A percentile compares a stretch with the other conserved stretches of the same genome.
phyloP scores from a whole-genome alignment of 2,329 filamentous ascomycete species.

The Phaeomoniella chlamydospora region DNA sequence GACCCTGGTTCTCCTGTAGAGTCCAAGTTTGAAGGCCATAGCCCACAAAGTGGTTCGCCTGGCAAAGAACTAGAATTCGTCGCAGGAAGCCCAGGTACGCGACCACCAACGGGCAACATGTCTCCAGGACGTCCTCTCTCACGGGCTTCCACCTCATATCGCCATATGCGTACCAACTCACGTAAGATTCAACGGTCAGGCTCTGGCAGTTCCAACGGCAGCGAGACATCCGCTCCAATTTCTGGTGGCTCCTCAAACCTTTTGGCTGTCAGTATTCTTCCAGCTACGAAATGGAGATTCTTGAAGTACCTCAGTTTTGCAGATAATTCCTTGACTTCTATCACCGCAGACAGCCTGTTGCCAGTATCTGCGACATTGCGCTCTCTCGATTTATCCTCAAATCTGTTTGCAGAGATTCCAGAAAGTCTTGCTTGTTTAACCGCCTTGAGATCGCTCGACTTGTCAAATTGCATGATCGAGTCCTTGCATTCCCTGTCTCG shows the following conservation, averaged over 20 bases:
- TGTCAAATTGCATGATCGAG: slow-evolving; percentile 96
- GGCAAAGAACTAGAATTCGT: background rate
- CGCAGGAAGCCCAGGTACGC: background rate
- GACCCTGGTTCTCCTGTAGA: slow-evolving; percentile 50
- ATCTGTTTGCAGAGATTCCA: slow-evolving; percentile 86
- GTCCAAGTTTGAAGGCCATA: background rate
- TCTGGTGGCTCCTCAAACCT: slow-evolving; percentile 66
- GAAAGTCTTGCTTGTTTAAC: slow-evolving; percentile 78
- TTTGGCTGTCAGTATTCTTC: slow-evolving; percentile 55
- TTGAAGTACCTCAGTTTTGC: slow-evolving; percentile 80
- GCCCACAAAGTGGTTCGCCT: background rate
- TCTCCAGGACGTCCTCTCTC: slow-evolving; percentile 73
- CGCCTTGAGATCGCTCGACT: slow-evolving; percentile 77
- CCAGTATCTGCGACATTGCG: slow-evolving; percentile 79
- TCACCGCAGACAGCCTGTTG: slow-evolving; percentile 59
- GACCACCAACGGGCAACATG: slow-evolving; percentile 48
- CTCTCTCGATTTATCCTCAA: slow-evolving; percentile 82
- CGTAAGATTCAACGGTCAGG: slow-evolving; percentile 73
- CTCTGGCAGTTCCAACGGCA: slow-evolving; percentile 86
- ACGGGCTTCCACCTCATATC: slow-evolving; percentile 51
- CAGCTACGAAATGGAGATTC: slow-evolving; percentile 86
- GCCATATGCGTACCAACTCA: slow-evolving; percentile 48
- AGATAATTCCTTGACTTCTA: slow-evolving; percentile 76
- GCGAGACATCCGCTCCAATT: slow-evolving; percentile 34
- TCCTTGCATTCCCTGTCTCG: slow-evolving; percentile 75